Evolutionary conservation across 2,329 filamentous ascomycete genomes (phyloP), one percentile per base, ranked within the genome.

Genomic region (Epicoccum sorghinum): DNA sequence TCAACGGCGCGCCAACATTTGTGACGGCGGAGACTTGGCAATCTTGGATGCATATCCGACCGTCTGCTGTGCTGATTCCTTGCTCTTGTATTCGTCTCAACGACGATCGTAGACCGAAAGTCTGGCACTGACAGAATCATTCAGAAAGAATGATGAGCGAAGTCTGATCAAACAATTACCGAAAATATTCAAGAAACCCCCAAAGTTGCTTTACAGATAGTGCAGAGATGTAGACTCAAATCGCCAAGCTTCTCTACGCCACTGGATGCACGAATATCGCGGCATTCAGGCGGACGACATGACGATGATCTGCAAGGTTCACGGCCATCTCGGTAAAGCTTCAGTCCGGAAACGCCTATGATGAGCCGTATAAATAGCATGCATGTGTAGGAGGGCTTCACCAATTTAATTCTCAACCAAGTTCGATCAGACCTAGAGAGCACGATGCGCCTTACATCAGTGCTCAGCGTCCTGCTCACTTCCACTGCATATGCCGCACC

Each of bases 211-310:
- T 6, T 7, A 12, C 27, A 10, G 3, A 13, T n/a, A 13, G 25
- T 4, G 8, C 1, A 23, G n/a, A 22, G 3, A 23, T 30, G 35
- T 24, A 42, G 23, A n/a, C 6, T 8, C 24, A 37, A 23, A 5
- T 18, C 32, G 52, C 52, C 52, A 55, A 55, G 52, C 29, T 45
- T 29, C 30, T 33, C 30, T n/a, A 42, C 36, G 36, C 8, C 46
- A 32, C 24, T 7, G 7, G n/a, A 45, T 41, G 52, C 46, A 46
- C 22, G 40, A 44, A 36, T 36, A 40, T 44, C 29, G 12, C 39
- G 36, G 25, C 40, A 30, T 14, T 9, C 23, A n/a, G 41, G 8
- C 36, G 35, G 33, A 37, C 23, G 8, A 22, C 3, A 46, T 46
- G 41, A 48, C 36, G 37, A 30, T 13, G 23, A 5, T 41, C 12